Percentiles rank a stretch among this genome's conserved stretches.
Conservation (phyloP, 768 basidiomycete species). For the Hygrocybe punicea region DNA sequence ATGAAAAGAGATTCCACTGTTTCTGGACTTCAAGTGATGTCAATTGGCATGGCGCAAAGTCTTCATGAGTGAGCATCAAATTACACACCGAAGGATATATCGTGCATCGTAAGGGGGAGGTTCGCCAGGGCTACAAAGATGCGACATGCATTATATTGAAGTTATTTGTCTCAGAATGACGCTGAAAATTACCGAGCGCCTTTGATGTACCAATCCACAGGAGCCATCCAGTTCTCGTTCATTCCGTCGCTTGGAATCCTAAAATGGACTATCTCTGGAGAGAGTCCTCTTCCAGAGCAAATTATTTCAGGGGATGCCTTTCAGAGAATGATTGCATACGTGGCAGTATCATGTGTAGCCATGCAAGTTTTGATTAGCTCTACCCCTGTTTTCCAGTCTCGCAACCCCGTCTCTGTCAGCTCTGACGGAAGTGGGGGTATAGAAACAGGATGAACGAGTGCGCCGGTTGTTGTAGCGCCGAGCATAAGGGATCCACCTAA, state of each 20-base stretch:
- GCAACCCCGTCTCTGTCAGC: conserved; percentile 55
- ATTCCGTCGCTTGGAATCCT: conserved; percentile 57
- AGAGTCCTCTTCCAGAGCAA: conserved; percentile 57
- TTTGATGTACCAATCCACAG: conserved; percentile 90
- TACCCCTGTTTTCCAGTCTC: conserved; percentile 80
- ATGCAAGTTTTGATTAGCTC: conserved; percentile 87
- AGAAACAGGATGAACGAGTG: conserved; percentile 51
- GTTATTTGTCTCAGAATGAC: neutral
- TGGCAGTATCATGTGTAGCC: conserved; percentile 76
- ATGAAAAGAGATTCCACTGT: conserved; percentile 93
- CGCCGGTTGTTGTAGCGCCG: conserved; percentile 71
- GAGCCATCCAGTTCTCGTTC: conserved; percentile 40
- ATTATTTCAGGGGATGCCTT: neutral
- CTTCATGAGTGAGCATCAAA: no score
- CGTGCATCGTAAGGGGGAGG: conserved; percentile 74
- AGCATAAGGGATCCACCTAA: conserved; percentile 89
- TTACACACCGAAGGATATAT: conserved; percentile 77
- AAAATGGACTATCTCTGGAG: conserved; percentile 90
- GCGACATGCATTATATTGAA: neutral
- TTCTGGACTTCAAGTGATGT: conserved; percentile 62
- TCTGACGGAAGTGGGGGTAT: conserved; percentile 64
- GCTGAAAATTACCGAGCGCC: conserved; percentile 52
- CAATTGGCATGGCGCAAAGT: neutral
- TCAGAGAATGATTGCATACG: conserved; percentile 48
- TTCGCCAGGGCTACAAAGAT: conserved; percentile 33